Evolutionary conservation across 2,329 filamentous ascomycete species (phyloP), one percentile per base, ranked within the genome.

Genomic region (Colletotrichum tamarilloi): DNA sequence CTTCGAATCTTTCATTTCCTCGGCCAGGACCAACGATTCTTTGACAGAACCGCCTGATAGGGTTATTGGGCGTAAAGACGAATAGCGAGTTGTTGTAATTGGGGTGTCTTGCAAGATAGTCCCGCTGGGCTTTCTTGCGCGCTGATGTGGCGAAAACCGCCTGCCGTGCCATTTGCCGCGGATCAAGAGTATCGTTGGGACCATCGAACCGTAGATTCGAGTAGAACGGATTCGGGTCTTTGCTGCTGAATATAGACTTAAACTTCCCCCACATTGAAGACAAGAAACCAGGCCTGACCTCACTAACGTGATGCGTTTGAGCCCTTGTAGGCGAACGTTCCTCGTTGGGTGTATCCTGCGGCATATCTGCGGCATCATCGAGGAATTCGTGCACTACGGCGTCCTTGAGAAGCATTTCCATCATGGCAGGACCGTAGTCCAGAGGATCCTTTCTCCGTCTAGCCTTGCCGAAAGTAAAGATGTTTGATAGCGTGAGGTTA

Each of bases 381-480:
- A 99, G 89, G 75, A 99, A 99, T 78, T 98, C 97, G 62, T 92
- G 92, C 7, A 99, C 96, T 30, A 99, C 95, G 1, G 95, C 95
- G 82, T 98, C 96, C 80, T 98, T 98, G 58, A 98, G 88, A 62
- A 99, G 88, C 95, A 98, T 98, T 80, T 98, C 97, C 80, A 97
- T 93, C 67, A 95, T 95, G 7, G 95, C 95, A 26, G 94, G 94
- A 2, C 95, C 95, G 80, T 97, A 97, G 80, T 98, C 95, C 19
- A 98, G 86, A 2, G 96, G 95, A 80, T 98, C 97, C 78, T 91
- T 92, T 38, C 88, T 87, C 80, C 90, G 87, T 32, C 86, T 86
- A 77, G 90, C 85, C 78, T 90, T 87, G 65, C 90, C 86, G 78
- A 93, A 86, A 77, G 91, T 85, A 78, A 94, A 92, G 66, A 94